These are phyloP conservation scores for Alternaria panax DNA, from an alignment of 2,329 filamentous ascomycete genomes.

Conservation along the genomic window DNA sequence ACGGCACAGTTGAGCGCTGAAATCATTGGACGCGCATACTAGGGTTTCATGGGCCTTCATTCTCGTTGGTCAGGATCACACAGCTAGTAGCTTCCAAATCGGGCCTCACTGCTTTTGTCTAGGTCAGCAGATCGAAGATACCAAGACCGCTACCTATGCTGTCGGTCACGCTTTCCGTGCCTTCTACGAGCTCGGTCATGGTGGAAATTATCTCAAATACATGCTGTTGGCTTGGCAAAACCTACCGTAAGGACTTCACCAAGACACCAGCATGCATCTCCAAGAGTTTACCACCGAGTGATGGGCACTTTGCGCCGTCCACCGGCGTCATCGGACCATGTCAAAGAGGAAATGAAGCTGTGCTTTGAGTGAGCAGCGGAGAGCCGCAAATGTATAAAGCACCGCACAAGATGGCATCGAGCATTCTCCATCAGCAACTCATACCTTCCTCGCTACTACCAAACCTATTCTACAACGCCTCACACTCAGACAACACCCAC, in stretches of 20 bases:
- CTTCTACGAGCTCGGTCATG: not conserved
- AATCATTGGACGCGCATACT: slow-evolving; percentile 5
- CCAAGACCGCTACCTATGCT: slow-evolving; percentile 13
- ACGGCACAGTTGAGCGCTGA: not conserved
- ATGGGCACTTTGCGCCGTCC: slow-evolving; percentile 5
- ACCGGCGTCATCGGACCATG: slow-evolving; percentile 27
- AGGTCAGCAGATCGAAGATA: slow-evolving; percentile 1
- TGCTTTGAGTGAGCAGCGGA: slow-evolving; percentile 4
- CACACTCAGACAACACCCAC: not conserved
- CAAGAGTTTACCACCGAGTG: slow-evolving; percentile 21
- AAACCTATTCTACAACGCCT: not conserved
- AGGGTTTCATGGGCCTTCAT: not conserved
- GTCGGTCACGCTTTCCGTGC: slow-evolving; percentile 1
- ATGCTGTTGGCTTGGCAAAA: slow-evolving; percentile 24
- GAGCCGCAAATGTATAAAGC: slow-evolving; percentile 29
- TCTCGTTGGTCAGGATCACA: slow-evolving; percentile 1
- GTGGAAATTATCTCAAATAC: slow-evolving; percentile 17
- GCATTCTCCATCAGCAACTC: slow-evolving; percentile 12
- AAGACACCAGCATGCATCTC: slow-evolving; percentile 18
- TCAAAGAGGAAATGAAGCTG: not conserved
- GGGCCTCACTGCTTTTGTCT: not conserved
- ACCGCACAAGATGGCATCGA: not conserved
- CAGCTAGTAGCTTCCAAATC: not conserved
- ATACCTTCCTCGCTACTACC: not conserved
- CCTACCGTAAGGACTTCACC: slow-evolving; percentile 6